Conservation (phyloP, 768 basidiomycete species). For the Xerocomellus chrysenteron region DNA sequence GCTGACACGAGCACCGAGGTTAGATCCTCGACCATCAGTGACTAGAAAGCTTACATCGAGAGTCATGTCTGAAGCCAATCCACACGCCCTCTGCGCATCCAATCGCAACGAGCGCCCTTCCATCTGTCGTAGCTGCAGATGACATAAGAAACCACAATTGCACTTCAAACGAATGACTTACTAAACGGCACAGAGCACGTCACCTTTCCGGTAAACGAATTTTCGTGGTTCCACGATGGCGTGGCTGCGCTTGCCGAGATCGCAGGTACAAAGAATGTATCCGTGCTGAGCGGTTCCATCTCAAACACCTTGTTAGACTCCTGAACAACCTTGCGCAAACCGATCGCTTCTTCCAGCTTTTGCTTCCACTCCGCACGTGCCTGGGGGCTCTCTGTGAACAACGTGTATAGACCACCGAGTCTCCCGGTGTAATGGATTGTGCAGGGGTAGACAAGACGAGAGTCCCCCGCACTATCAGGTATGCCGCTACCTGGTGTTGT, state of each 20-base stretch:
- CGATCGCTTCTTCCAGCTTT: constrained; percentile 86
- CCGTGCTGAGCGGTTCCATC: constrained; percentile 82
- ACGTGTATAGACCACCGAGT: constrained; percentile 79
- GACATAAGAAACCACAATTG: background rate
- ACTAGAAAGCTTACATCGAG: constrained; percentile 54
- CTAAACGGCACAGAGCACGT: constrained; percentile 96
- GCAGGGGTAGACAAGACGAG: constrained; percentile 81
- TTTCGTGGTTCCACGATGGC: constrained; percentile 68
- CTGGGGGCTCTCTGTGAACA: constrained; percentile 82
- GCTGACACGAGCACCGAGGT: constrained; percentile 43
- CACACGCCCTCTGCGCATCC: constrained; percentile 96
- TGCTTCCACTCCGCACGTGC: constrained; percentile 84
- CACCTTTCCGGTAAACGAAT: constrained; percentile 75
- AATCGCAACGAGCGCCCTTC: constrained; percentile 83
- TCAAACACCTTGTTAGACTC: constrained; percentile 96
- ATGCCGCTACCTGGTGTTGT: constrained; percentile 27
- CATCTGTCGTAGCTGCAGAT: constrained; percentile 71
- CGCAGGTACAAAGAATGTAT: constrained; percentile 82
- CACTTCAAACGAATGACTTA: constrained; percentile 26
- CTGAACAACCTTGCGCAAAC: constrained; percentile 79
- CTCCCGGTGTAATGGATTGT: constrained; percentile 88
- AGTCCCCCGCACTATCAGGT: constrained; percentile 52
- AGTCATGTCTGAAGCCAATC: constrained; percentile 90
- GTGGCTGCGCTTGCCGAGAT: constrained; percentile 44
- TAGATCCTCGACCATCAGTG: background rate